Percentiles rank a stretch among this genome's conserved stretches.
phyloP scores from a whole-genome alignment of 192 early-diverging fungal species.

The Phlyctochytrium planicorne region DNA sequence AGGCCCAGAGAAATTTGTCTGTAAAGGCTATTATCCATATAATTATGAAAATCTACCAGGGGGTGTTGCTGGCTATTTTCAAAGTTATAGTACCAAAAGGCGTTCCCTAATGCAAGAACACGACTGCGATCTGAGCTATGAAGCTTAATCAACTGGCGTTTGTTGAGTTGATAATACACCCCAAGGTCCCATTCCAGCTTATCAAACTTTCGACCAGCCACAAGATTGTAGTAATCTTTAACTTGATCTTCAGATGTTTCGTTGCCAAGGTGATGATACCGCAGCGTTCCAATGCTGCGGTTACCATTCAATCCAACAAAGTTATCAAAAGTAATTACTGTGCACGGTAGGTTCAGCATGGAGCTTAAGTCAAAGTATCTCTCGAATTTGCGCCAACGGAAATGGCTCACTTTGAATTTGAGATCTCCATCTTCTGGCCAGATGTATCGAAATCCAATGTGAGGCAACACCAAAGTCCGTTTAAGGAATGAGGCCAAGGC shows the following conservation, averaged over 20 bases:
- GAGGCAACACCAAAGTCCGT: constrained; percentile 37
- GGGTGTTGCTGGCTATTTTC: constrained; percentile 23
- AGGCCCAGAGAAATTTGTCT: constrained; percentile 11
- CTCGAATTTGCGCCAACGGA: constrained; percentile 31
- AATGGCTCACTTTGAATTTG: constrained; percentile 9
- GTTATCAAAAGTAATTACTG: constrained; percentile 30
- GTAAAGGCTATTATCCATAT: constrained; percentile 14
- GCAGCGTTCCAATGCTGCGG: constrained; percentile 8
- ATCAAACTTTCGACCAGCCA: constrained; percentile 24
- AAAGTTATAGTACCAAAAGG: constrained; percentile 43
- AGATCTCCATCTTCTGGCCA: neutral
- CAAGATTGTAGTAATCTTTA: constrained; percentile 31
- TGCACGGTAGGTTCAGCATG: constrained; percentile 28
- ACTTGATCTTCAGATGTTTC: constrained; percentile 28
- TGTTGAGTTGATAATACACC: constrained; percentile 25
- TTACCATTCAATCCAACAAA: constrained; percentile 29
- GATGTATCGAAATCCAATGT: constrained; percentile 21
- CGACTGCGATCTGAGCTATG: constrained; percentile 13
- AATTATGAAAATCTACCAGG: constrained; percentile 17
- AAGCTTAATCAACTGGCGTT: constrained; percentile 7
- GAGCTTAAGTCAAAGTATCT: constrained; percentile 30
- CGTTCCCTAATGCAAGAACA: constrained; percentile 30
- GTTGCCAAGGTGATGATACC: constrained; percentile 33
- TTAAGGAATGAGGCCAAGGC: constrained; percentile 32
- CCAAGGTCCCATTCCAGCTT: constrained; percentile 22